These are phyloP conservation scores for Xylariales sp. DNA, from an alignment of 2,329 filamentous ascomycete species.

Conservation along the genomic window DNA sequence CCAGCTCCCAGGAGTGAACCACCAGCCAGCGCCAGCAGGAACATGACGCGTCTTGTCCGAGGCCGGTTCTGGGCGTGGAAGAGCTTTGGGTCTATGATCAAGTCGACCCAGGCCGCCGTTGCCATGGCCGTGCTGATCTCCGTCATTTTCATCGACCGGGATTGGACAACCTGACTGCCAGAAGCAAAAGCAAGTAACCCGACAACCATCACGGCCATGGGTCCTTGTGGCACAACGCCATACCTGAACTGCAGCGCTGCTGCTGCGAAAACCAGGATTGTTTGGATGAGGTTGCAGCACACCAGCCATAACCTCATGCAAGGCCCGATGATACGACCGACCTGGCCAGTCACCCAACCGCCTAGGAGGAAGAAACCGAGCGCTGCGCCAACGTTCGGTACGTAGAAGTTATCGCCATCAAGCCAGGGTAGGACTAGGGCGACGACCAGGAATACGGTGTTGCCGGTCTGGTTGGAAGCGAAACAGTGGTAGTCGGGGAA, in stretches of 20 bases:
- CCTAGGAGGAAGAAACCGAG: slow-evolving; percentile 67
- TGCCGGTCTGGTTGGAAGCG: slow-evolving; percentile 73
- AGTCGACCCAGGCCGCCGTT: slow-evolving; percentile 71
- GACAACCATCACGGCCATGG: slow-evolving; percentile 58
- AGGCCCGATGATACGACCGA: slow-evolving; percentile 64
- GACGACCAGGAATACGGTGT: slow-evolving; percentile 68
- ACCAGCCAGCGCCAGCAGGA: slow-evolving; percentile 59
- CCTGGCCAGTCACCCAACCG: slow-evolving; percentile 67
- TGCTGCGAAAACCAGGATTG: slow-evolving; percentile 64
- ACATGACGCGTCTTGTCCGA: slow-evolving; percentile 62
- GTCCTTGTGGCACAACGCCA: slow-evolving; percentile 52
- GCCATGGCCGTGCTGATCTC: slow-evolving; percentile 75
- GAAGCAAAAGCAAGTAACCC: slow-evolving; percentile 65
- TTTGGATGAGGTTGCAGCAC: slow-evolving; percentile 65
- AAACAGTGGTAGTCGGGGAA: slow-evolving; percentile 73
- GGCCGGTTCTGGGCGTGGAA: slow-evolving; percentile 60
- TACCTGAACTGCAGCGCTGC: slow-evolving; percentile 60
- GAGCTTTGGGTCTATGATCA: slow-evolving; percentile 66
- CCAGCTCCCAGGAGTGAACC: slow-evolving; percentile 65
- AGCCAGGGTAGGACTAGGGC: slow-evolving; percentile 63
- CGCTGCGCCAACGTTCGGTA: slow-evolving; percentile 65
- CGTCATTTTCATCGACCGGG: slow-evolving; percentile 64
- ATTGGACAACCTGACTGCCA: slow-evolving; percentile 69
- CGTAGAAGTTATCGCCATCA: slow-evolving; percentile 61
- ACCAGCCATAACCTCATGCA: slow-evolving; percentile 66